A percentile compares a stretch with the other conserved stretches of the same genome.
phyloP scores from a whole-genome alignment of 2,329 filamentous ascomycete genomes.

The Zasmidium citrigriseum region DNA sequence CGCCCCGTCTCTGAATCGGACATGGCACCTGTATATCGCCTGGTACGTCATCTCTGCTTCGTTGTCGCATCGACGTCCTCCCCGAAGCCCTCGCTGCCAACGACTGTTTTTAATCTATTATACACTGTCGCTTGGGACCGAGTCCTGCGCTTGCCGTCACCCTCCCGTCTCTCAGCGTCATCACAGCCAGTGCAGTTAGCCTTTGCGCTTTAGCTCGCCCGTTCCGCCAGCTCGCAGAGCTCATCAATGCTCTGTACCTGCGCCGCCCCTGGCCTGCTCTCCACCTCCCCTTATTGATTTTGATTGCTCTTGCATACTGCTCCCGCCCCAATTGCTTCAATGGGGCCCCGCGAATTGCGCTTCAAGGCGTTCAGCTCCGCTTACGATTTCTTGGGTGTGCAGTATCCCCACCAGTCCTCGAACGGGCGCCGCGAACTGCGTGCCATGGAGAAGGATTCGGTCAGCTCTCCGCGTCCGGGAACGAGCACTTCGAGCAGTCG shows the following conservation, averaged over 20 bases:
- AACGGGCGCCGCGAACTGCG: slow-evolving; percentile 25
- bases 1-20: slow-evolving; percentile 16
- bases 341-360: slow-evolving; percentile 15
- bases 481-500: slow-evolving; percentile 9
- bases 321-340: slow-evolving; percentile 2
- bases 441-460: slow-evolving; percentile 25
- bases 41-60: slow-evolving; percentile 22
- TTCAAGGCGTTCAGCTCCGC: slow-evolving; percentile 26
- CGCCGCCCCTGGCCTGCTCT: not conserved
- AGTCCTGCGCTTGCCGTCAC: slow-evolving; percentile 5
- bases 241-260: not conserved
- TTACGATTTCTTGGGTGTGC: slow-evolving; percentile 21
- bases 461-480: not conserved
- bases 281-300: not conserved
- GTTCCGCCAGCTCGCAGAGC: not conserved
- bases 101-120: slow-evolving; percentile 5
- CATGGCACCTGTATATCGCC: slow-evolving; percentile 27
- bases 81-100: not conserved
- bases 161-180: slow-evolving; percentile 1
- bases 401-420: slow-evolving; percentile 29
- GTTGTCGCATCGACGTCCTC: not conserved
- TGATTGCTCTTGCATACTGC: not conserved
- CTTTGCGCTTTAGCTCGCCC: not conserved
- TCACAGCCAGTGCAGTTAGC: not conserved
- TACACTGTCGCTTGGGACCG: slow-evolving; percentile 3